These are phyloP conservation scores for Basidiobolus meristosporus DNA, from an alignment of 371 early-diverging fungal species.

Conservation along the genomic window DNA sequence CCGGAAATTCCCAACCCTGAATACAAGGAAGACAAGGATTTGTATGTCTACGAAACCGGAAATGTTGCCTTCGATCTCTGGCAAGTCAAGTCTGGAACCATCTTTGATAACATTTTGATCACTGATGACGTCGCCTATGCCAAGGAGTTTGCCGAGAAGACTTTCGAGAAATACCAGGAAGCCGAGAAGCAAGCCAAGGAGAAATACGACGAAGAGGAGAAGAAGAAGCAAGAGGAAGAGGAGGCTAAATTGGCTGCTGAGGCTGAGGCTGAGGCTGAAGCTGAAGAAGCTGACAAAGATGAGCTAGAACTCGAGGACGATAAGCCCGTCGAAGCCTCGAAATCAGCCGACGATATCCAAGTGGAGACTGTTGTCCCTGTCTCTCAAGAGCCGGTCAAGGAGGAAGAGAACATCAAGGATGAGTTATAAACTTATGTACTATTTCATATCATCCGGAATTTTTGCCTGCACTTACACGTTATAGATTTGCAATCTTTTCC, in stretches of 20 bases:
- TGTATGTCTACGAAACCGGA: slow-evolving; percentile 59
- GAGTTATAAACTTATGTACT: no score
- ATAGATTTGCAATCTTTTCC: no score
- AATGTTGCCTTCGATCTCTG: slow-evolving; percentile 89
- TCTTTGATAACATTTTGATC: slow-evolving; percentile 85
- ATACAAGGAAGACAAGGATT: slow-evolving; percentile 68
- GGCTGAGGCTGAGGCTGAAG: slow-evolving; percentile 1
- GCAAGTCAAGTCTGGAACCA: slow-evolving; percentile 85
- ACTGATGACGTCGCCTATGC: slow-evolving; percentile 49
- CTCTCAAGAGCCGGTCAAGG: no score
- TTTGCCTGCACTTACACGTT: no score
- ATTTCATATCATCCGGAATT: no score
- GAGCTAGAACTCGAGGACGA: slow-evolving; percentile 3
- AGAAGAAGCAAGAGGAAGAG: slow-evolving; percentile 7
- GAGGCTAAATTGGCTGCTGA: slow-evolving; percentile 2
- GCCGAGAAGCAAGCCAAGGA: slow-evolving; percentile 27
- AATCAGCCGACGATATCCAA: neutral
- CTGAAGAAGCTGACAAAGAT: neutral
- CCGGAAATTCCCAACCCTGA: slow-evolving; percentile 79
- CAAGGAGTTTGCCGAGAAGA: slow-evolving; percentile 32
- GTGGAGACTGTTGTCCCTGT: slow-evolving; percentile 5
- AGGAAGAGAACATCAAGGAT: no score
- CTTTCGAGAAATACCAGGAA: slow-evolving; percentile 32
- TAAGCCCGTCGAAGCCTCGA: slow-evolving; percentile 7
- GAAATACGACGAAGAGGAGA: slow-evolving; percentile 13